Evolutionary conservation across 345 rosid genomes (phyloP), one percentile per base, ranked within the genome.

Genomic region (Dipteronia sinensis): DNA sequence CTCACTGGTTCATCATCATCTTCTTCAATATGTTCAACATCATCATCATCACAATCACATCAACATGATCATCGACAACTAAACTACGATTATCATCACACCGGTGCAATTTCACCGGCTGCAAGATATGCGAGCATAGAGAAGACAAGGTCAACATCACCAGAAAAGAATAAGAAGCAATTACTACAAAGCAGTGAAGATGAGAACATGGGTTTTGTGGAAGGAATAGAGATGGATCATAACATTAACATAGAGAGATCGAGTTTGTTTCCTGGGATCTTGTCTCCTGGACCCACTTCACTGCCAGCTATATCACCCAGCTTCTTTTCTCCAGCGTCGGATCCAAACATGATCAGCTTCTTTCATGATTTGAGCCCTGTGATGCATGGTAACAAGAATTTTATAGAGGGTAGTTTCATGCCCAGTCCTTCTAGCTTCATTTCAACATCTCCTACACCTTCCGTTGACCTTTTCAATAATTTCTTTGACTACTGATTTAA

Each of bases 221-320:
- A 58, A 58, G 63, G 63, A 6, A n/a, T 58, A 17, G 63, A 58
- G 23, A 49, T 49, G 55, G 55, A 49, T 49, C 55, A 49, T 13
- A 58, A 58, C 46, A 7, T 42, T 13, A 58, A 58, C 46, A 7
- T 42, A 38, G 89, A 88, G 76, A 81, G 88, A 69, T 76, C 85
- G 69, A 83, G 75, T 74, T 80, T 67, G 64, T 74, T 81, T 59
- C 94, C 85, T 0, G 98, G 97, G 72, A 92, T 92, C 44, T 80
- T 94, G 76, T 94, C 97, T 0, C 96, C 97, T 0, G 94, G 88
- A 0, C 97, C 98, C 6, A 82, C 87, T 49, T 87, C 92, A 15
- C 83, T 93, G 53, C 94, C 88, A 4, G 83, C 80, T 62, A 86
- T 95, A 71, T 85, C 95, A 17, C 87, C 92, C 0, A 87, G 69